Base-by-base conservation (phyloP, 2,329 filamentous ascomycete species). In the Teratosphaeria epicoccoides region DNA sequence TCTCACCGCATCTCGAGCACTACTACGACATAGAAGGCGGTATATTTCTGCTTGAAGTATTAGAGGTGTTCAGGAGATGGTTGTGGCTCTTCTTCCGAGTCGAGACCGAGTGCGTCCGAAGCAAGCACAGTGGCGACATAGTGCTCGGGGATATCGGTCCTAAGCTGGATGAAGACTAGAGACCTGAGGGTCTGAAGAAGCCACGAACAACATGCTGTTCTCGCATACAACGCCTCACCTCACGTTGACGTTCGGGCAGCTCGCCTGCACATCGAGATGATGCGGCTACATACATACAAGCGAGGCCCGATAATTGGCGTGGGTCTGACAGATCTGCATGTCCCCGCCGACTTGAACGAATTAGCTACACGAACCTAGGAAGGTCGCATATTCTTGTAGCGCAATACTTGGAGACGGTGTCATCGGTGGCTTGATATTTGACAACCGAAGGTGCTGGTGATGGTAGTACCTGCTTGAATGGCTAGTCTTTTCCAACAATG, bases 71-170 rank as follows among this genome's bases (percentile, higher is more conserved):
- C 45, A 79, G 93, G 46, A 79, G 93, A 52, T 97, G 91, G 89
- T 79, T 97, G 55, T 98, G 93, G 93, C 88, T 96, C 52, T 97
- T 96, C 70, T 88, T 97, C 71, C 81, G 93, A 9, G 84, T 95
- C 40, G 93, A 98, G 75, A 90, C 88, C 22, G 93, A 98, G 73
- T 95, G 87, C 86, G 57, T 66, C n/a, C 53, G 62, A 43, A 51
- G 48, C 17, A 45, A 46, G 17, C 47, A 50, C 40, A 24, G 22
- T 14, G 26, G 28, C 10, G 51, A 50, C 22, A 50, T 52, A 17
- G n/a, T 51, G 22, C 28, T 55, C 4, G 46, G 52, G 25, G 52
- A 54, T 37, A 26, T 54, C 11, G 52, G 52, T 12, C 49, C 49
- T 20, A 54, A 50, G 43, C 11, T 52, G 23, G 49, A 55, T 20